Evolutionary conservation across 1,284 basidiomycete genomes (phyloP).

Genomic region (Coriolopsis trogii): DNA sequence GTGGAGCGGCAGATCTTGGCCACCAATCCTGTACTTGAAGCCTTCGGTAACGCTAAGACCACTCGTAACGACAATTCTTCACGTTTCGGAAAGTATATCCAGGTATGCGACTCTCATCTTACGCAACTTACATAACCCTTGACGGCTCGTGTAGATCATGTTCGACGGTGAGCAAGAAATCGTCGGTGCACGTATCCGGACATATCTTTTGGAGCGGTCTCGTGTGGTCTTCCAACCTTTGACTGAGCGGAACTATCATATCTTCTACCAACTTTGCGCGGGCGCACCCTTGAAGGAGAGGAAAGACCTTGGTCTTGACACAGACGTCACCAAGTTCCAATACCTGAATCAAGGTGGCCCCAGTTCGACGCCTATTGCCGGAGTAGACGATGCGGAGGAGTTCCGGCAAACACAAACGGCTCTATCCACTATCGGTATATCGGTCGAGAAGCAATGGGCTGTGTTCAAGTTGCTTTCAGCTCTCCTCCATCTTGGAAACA

Average conservation of each 20-base stretch:
- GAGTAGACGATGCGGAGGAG: conserved; percentile 96
- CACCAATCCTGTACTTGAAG: conserved; percentile 98
- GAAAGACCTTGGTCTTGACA: conserved; percentile 90
- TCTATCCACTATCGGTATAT: conserved; percentile 95
- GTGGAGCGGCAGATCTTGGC: conserved; percentile 97
- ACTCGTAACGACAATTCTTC: conserved; percentile 99
- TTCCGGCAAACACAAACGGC: conserved; percentile 94
- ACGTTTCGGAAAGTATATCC: conserved; percentile 99
- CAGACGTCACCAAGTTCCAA: conserved; percentile 86
- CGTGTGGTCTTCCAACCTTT: conserved; percentile 97
- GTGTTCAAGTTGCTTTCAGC: conserved; percentile 95
- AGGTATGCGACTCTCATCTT: conserved; percentile 55
- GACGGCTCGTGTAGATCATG: conserved; percentile 69
- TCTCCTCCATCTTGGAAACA: conserved; percentile 94
- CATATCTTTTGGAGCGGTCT: conserved; percentile 96
- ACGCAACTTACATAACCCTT: conserved; percentile 7
- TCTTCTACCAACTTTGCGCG: conserved; percentile 99
- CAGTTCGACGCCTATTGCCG: conserved; percentile 81
- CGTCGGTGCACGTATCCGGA: conserved; percentile 96
- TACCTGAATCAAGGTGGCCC: conserved; percentile 96
- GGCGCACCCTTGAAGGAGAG: conserved; percentile 95
- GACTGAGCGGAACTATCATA: conserved; percentile 98
- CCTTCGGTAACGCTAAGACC: conserved; percentile 99
- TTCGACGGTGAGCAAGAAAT: conserved; percentile 97
- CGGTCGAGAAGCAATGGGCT: conserved; percentile 97